These are phyloP conservation scores for Cercospora brassicicola DNA, from an alignment of 2,329 filamentous ascomycete species.

Conservation along the genomic window DNA sequence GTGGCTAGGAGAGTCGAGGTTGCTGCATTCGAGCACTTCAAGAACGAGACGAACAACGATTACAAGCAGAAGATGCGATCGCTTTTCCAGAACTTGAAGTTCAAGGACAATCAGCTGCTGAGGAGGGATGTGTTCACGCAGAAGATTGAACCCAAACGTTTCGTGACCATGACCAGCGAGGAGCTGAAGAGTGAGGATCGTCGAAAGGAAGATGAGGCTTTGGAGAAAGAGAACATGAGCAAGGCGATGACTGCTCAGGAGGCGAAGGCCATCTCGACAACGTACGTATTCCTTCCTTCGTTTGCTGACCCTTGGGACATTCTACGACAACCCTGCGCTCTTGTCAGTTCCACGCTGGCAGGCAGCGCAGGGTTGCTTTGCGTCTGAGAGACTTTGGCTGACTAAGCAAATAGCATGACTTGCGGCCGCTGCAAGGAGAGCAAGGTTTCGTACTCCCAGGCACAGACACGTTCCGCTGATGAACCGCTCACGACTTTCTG, in stretches of 20 bases:
- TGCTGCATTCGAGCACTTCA: constrained; percentile 69
- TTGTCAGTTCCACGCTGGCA: constrained; percentile 13
- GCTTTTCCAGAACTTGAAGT: constrained; percentile 92
- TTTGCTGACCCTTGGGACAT: not conserved
- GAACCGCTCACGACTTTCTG: constrained; percentile 70
- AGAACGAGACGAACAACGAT: constrained; percentile 66
- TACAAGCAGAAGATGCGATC: constrained; percentile 91
- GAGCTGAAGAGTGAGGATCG: constrained; percentile 88
- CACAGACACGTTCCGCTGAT: constrained; percentile 92
- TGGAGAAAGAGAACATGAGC: constrained; percentile 93
- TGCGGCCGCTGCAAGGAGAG: constrained; percentile 91
- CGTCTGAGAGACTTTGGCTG: constrained; percentile 27
- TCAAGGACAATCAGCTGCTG: constrained; percentile 78
- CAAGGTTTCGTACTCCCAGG: constrained; percentile 93
- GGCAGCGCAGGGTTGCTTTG: constrained; percentile 36
- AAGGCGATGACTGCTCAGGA: constrained; percentile 92
- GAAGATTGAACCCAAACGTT: constrained; percentile 68
- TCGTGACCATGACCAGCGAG: constrained; percentile 84
- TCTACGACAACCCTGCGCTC: constrained; percentile 21
- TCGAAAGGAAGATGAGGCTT: constrained; percentile 69
- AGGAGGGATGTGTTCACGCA: constrained; percentile 73
- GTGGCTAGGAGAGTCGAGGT: constrained; percentile 71
- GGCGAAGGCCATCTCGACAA: constrained; percentile 72
- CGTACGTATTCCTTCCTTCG: constrained; percentile 28
- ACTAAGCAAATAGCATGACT: constrained; percentile 63